Evolutionary conservation across 352 stramenopile genomes (phyloP), one percentile per base, ranked within the genome.

Genomic region (Globisporangium abappressorium): DNA sequence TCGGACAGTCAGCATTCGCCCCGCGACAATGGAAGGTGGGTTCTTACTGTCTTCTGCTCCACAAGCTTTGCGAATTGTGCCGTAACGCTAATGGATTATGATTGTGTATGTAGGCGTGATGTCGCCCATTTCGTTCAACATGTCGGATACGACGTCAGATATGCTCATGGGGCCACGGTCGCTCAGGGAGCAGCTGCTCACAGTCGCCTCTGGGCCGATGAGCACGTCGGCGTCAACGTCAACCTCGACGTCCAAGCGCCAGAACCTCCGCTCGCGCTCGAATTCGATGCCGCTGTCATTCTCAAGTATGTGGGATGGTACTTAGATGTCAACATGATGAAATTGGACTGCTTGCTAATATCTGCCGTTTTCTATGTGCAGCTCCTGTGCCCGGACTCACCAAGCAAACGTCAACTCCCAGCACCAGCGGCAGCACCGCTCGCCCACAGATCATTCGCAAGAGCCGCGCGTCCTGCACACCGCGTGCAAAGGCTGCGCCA

Each of bases 231-330:
- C 36, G 3, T 43, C 36, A 12, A 43, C 36, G 14, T 60, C 55
- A 2, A 24, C 9, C 8, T 47, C 33, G 33, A 58, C 57, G 36
- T 55, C 64, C 0, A 65, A 77, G 22, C 78, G 78, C 5, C 65
- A 71, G 33, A 79, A 84, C 20, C 46, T 87, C 38, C 79, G 86
- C 7, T 81, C 80, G 14, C 78, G 86, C 2, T 94, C 86, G 33
- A 93, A 94, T 56, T 94, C 86, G 38, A 89, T 93, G 76, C 86
- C 86, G 0, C 75, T 92, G 7, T 77, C 75, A 0, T 77, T 80
- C 55, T 70, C 75, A 15, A 61, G 72, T 69, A 70, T 15, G 71
- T 33, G 20, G 26, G 43, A 6, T 54, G 49, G 20, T 1, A 8
- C 22, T 24, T n/a, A n/a, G 2, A 34, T 18, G 9, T 34, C 20